Evolutionary conservation across 441 rosid genomes (phyloP).

Genomic region (Theobroma grandiflorum): DNA sequence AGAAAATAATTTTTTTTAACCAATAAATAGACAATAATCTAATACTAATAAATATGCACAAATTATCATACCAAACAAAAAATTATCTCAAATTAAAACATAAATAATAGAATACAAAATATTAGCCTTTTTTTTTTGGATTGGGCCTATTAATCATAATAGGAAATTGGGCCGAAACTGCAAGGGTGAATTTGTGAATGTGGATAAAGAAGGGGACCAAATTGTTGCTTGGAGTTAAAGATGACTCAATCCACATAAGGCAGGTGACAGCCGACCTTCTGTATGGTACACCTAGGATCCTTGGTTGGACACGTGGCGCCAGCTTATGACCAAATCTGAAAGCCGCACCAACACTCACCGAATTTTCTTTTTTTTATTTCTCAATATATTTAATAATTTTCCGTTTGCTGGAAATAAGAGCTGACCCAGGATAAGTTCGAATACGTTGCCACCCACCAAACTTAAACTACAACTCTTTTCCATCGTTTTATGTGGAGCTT

Average conservation of each 20-base stretch:
- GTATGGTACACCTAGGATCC: not conserved
- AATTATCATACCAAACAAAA: no score
- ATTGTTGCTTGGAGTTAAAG: slow-evolving; percentile 22
- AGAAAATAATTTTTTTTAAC: no score
- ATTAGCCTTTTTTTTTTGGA: no score
- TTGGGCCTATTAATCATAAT: no score
- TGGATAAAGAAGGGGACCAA: not conserved
- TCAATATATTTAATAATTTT: not conserved
- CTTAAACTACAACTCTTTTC: not conserved
- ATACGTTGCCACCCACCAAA: not conserved
- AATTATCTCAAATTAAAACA: no score
- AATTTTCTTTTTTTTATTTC: not conserved
- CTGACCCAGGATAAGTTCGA: not conserved
- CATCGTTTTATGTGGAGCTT: not conserved
- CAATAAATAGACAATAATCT: no score
- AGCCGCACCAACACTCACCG: not conserved
- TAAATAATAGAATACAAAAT: no score
- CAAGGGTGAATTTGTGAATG: not conserved
- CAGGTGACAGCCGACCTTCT: not conserved
- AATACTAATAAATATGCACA: no score
- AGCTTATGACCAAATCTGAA: not conserved
- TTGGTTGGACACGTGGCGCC: slow-evolving; percentile 1
- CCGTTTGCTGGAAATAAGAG: not conserved
- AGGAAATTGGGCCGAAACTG: not conserved
- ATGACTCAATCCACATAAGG: not conserved